These are phyloP conservation scores for Xylaria digitata DNA, from an alignment of 2,329 filamentous ascomycete species.

Conservation along the genomic window DNA sequence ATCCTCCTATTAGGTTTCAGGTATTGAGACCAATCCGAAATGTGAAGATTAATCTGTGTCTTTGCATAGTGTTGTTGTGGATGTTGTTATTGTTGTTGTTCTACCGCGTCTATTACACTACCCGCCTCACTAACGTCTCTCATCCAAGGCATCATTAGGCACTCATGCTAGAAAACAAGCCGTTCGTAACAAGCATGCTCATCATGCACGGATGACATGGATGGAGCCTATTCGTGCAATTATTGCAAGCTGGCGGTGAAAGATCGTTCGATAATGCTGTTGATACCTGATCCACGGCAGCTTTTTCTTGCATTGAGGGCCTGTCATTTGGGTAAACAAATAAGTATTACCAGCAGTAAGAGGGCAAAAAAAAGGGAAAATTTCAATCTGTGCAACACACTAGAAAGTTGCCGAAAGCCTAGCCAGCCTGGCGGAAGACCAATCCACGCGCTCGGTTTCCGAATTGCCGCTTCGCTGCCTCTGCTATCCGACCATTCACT, in stretches of 20 bases:
- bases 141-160: not conserved
- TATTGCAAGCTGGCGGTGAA: constrained; percentile 11
- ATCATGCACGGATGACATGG: constrained; percentile 31
- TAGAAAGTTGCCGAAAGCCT: not conserved
- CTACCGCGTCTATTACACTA: not conserved
- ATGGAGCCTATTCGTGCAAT: constrained; percentile 22
- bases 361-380: not conserved
- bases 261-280: constrained; percentile 27
- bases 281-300: constrained; percentile 9
- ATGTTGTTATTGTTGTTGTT: not conserved
- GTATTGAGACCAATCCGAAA: not conserved
- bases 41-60: not conserved
- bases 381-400: constrained; percentile 8
- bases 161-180: not conserved
- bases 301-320: constrained; percentile 19
- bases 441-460: not conserved
- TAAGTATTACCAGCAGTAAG: not conserved
- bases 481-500: not conserved
- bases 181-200: constrained; percentile 7
- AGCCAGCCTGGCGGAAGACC: not conserved
- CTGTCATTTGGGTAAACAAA: not conserved
- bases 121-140: not conserved
- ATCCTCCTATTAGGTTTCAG: not conserved
- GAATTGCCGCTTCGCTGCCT: not conserved
- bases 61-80: not conserved